Evolutionary conservation across 441 rosid species (phyloP).

Genomic region (Adansonia grandidieri): DNA sequence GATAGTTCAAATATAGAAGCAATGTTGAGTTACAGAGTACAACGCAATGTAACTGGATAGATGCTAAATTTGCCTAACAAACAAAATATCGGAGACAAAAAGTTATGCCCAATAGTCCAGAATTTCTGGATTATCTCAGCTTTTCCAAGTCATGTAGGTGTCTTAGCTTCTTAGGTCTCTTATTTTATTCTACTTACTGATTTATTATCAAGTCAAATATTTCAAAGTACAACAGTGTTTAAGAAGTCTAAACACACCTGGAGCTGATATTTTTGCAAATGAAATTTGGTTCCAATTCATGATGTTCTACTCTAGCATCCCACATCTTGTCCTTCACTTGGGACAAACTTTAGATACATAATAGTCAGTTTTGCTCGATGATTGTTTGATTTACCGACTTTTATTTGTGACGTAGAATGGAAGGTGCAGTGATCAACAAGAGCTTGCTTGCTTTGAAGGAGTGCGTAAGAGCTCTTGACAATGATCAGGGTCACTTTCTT

Average conservation of each 20-base stretch:
- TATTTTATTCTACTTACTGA: neutral
- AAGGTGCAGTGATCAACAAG: slow-evolving; percentile 99
- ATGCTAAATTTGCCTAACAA: neutral
- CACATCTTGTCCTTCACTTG: neutral
- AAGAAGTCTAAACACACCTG: neutral
- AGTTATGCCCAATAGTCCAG: neutral
- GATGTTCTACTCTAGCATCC: neutral
- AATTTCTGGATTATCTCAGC: slow-evolving; percentile 3
- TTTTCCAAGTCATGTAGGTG: slow-evolving; percentile 4
- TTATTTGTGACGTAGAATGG: slow-evolving; percentile 67
- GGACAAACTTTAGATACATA: neutral
- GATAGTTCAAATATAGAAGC: neutral
- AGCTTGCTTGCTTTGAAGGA: slow-evolving; percentile 97
- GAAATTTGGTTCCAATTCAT: neutral
- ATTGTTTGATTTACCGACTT: slow-evolving; percentile 18
- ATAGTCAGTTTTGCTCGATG: neutral
- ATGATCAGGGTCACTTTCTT: slow-evolving; percentile 98
- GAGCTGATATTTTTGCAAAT: neutral
- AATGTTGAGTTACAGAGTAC: slow-evolving; percentile 4
- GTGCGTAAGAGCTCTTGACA: slow-evolving; percentile 98
- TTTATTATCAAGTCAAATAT: slow-evolving; percentile 1
- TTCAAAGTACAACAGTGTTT: neutral
- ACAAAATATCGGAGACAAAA: neutral
- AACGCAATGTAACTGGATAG: neutral
- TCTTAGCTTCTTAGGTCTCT: neutral